Base-by-base conservation (phyloP, 176 grass and related monocot genomes). In the Neostapfia colusana region DNA sequence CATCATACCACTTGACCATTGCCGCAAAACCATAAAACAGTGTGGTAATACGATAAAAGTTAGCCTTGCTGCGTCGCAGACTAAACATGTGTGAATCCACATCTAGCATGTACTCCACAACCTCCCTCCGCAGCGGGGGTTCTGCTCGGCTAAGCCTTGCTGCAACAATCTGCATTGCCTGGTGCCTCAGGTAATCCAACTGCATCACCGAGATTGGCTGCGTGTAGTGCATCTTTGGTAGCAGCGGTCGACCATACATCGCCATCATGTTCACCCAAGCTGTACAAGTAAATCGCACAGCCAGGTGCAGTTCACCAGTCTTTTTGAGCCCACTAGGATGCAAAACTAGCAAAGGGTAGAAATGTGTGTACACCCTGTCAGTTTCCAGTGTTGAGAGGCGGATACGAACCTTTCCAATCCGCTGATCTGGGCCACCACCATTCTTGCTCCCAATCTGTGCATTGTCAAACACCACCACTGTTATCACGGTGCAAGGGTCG, bases 51-150 rank as follows among this genome's bases (percentile, higher is more conserved):
- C 95, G 91, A 16, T 90, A 82, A n/a, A 98, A 98, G 25, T 98
- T 98, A 37, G 91, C 91, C 89, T 98, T 98, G 87, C 95, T 98
- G 62, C 95, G 77, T 38, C 95, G 73, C 57, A 98, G 79, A 72
- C 95, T 98, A 10, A 86, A 98, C 95, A 98, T 94, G 82, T 98
- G 95, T 0, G 86, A 98, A 27, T 93, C 95, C 41, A 92, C 95
- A 76, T 98, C 95, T 7, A 98, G 91, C 82, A 89, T 88, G 76
- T 98, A 98, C 67, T 98, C 95, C 20, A 98, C 91, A 31, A 93
- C 87, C 73, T 98, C 95, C 77, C 82, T 83, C 18, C 87, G 78
- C 8, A 98, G 84, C 0, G 91, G 87, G 10, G 95, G 95, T 79
- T 98, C 95, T 1, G 95, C 86, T 8, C 95, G 87, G 49, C 73